Base-by-base conservation (phyloP, 352 stramenopile genomes). In the Elongisporangium undulatum region DNA sequence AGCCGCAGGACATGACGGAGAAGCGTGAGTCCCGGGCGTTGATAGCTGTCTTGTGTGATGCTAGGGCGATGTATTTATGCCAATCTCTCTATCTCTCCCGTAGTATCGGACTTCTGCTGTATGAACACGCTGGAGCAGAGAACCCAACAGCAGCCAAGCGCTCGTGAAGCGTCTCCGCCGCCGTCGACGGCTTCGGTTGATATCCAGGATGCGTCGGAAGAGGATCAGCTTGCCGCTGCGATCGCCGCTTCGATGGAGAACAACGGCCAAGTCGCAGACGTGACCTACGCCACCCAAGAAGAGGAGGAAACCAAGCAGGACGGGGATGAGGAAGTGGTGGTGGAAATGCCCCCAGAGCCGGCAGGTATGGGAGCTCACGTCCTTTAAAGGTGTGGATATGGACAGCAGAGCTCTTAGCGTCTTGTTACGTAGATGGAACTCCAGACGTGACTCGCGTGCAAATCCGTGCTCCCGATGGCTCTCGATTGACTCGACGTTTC, bases 201-300 rank as follows among this genome's bases (percentile, higher is more conserved):
- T 50, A 84, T 89, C 51, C 76, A 73, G 41, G 80, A 90, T 41
- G 77, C 72, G 1, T 86, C 79, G 0, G 85, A 92, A 71, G 83
- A 92, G 17, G 82, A 92, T 29, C 78, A 95, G 53, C 59, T 95
- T 13, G 82, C 81, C 52, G 83, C 83, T 52, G 85, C 85, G 16
- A 95, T 95, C 29, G 85, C 81, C 17, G 85, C 81, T 9, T 95
- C 85, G 10, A 69, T 94, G 65, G 69, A 92, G 65, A 69, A 72
- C 39, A 71, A 66, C 49, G 69, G 59, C 15, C 66, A 71, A 45
- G 77, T 82, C n/a, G 59, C 50, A 7, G 68, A 71, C 8, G 57
- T 62, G n/a, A 69, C 67, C 22, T 59, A 80, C 34, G 41, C 26
- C 0, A n/a, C n/a, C n/a, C 62, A 75, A 16, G 56, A 76, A 8